Evolutionary conservation across 108 stramenopile species (phyloP).

Genomic region (Epipyxis sp.): DNA sequence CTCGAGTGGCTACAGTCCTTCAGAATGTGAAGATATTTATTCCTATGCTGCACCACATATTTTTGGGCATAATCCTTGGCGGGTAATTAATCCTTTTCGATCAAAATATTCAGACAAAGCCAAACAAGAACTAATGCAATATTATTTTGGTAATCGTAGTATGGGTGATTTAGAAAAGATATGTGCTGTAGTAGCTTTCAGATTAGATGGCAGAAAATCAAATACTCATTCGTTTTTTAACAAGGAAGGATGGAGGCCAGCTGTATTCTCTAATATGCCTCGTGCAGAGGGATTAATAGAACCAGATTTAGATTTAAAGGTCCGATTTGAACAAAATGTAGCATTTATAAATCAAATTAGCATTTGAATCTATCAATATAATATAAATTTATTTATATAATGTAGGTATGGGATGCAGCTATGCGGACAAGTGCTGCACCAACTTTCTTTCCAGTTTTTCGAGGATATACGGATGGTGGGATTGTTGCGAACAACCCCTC

Average conservation of each 20-base stretch:
- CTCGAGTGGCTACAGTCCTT: constrained; percentile 17
- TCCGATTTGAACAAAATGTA: no score
- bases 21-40: constrained; percentile 21
- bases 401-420: constrained; percentile 12
- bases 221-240: not conserved
- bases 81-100: not conserved
- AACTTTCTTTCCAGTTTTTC: constrained; percentile 24
- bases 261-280: constrained; percentile 1
- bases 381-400: no score
- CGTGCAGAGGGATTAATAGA: not conserved
- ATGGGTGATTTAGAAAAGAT: not conserved
- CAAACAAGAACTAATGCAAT: not conserved
- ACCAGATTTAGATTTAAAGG: not conserved
- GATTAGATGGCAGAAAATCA: not conserved
- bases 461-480: constrained; percentile 36
- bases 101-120: not conserved
- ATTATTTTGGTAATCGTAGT: not conserved
- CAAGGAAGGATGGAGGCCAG: not conserved
- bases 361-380: no score
- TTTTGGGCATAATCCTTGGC: constrained; percentile 21
- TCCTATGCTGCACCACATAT: not conserved
- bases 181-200: not conserved
- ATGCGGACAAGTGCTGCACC: constrained; percentile 36
- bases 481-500: constrained; percentile 32
- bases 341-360: no score